These are phyloP conservation scores for Ophiocordyceps robertsii DNA, from an alignment of 2,329 filamentous ascomycete species.

Conservation along the genomic window DNA sequence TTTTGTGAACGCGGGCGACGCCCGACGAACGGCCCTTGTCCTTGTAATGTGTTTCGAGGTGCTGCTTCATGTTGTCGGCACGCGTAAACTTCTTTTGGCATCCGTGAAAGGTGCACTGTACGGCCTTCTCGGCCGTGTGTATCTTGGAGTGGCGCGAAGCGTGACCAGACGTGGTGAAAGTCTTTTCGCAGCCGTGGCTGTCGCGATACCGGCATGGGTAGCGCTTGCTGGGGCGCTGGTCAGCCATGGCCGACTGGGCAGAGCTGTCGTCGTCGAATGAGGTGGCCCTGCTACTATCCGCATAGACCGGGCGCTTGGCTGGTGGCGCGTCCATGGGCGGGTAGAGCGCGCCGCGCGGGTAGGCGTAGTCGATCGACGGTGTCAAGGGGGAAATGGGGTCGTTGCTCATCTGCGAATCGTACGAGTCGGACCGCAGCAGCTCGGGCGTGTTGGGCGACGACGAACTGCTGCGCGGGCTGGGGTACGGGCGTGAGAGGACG, in stretches of 20 bases:
- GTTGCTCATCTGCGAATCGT: conserved; percentile 44
- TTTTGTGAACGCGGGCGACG: conserved; percentile 18
- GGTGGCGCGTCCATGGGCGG: conserved; percentile 15
- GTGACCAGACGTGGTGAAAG: conserved; percentile 73
- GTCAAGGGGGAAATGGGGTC: conserved; percentile 43
- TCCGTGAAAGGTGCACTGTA: conserved; percentile 51
- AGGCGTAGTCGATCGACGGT: conserved; percentile 31
- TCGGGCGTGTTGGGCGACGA: conserved; percentile 40
- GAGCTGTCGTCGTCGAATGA: conserved; percentile 38
- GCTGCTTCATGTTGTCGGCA: conserved; percentile 81
- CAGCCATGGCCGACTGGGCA: conserved; percentile 23
- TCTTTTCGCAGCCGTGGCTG: conserved; percentile 59
- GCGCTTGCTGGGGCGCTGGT: conserved; percentile 43
- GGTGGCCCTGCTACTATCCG: conserved; percentile 29
- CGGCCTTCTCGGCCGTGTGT: conserved; percentile 68
- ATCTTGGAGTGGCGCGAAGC: conserved; percentile 78
- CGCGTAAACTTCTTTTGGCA: conserved; percentile 73
- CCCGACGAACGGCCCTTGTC: conserved; percentile 36
- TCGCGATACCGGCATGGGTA: conserved; percentile 65
- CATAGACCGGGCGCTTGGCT: conserved; percentile 27
- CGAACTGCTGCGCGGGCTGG: conserved; percentile 24
- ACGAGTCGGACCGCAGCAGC: conserved; percentile 46
- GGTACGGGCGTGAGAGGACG: conserved; percentile 17
- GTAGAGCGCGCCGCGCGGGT: conserved; percentile 25
- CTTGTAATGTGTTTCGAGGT: conserved; percentile 63